Evolutionary conservation across 495 filamentous ascomycete species (phyloP).

Genomic region (Neohortaea acidophila): DNA sequence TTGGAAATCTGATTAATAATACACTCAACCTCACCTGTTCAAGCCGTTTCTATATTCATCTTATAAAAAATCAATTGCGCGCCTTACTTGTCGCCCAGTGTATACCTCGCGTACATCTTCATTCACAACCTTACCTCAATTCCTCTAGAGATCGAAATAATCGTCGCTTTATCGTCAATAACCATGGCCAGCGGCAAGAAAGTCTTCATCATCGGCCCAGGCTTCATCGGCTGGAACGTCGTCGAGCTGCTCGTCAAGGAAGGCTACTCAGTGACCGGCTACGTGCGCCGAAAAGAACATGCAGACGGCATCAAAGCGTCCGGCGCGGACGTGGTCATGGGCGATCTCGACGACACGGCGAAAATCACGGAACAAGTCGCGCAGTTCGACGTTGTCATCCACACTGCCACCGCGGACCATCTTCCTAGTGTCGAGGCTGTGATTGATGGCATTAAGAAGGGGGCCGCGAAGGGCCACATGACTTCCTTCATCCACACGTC

Average conservation of each 20-base stretch:
- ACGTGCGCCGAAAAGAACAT: slow-evolving; percentile 22
- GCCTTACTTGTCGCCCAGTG: no score
- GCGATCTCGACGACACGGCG: slow-evolving; percentile 20
- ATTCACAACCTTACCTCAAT: no score
- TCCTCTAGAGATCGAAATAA: no score
- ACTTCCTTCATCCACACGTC: slow-evolving; percentile 12
- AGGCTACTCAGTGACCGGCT: slow-evolving; percentile 24
- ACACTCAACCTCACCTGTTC: no score
- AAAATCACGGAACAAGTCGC: slow-evolving; percentile 23
- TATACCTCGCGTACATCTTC: no score
- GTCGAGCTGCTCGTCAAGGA: slow-evolving; percentile 26
- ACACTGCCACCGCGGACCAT: slow-evolving; percentile 24
- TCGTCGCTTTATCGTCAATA: no score
- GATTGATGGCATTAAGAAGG: slow-evolving; percentile 2
- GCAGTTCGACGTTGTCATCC: slow-evolving; percentile 25
- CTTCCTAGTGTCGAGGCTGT: slow-evolving; percentile 5
- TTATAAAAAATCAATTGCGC: no score
- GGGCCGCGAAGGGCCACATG: slow-evolving; percentile 1
- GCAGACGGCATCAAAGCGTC: slow-evolving; percentile 17
- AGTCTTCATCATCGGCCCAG: slow-evolving; percentile 30
- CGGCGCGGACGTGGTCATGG: slow-evolving; percentile 18
- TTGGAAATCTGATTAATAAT: no score
- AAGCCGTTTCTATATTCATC: no score
- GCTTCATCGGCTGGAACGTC: slow-evolving; percentile 29
- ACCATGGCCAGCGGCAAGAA: slow-evolving; percentile 13